Evolutionary conservation across 768 basidiomycete species (phyloP).

Genomic region (Hypsizygus marmoreus): DNA sequence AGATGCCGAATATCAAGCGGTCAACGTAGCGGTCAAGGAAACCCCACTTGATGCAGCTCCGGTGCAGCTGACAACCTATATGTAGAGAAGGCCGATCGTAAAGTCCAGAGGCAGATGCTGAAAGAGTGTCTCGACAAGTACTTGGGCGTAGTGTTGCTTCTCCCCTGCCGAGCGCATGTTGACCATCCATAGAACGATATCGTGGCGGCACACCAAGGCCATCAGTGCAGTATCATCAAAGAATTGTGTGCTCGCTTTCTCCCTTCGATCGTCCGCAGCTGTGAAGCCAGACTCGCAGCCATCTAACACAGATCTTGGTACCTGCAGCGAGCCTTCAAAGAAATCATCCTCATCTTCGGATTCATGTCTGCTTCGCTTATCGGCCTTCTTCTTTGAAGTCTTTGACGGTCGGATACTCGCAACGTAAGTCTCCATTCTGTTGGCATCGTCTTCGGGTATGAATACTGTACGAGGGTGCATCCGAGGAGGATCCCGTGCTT

Average conservation of each 20-base stretch:
- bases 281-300: slow-evolving; percentile 18
- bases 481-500: slow-evolving; percentile 18
- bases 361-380: neutral
- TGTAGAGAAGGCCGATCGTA: neutral
- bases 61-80: neutral
- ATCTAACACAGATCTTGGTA: slow-evolving; percentile 16
- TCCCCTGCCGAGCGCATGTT: slow-evolving; percentile 37
- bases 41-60: slow-evolving; percentile 1
- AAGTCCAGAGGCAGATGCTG: slow-evolving; percentile 17
- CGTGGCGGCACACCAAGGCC: slow-evolving; percentile 35
- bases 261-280: slow-evolving; percentile 22
- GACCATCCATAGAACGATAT: slow-evolving; percentile 29
- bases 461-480: slow-evolving; percentile 23
- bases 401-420: neutral
- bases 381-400: neutral
- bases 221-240: slow-evolving; percentile 32
- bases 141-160: slow-evolving; percentile 31
- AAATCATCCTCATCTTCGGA: neutral
- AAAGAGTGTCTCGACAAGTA: slow-evolving; percentile 30
- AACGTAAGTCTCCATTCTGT: neutral
- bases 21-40: slow-evolving; percentile 15
- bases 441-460: slow-evolving; percentile 10
- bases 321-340: neutral
- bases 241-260: too few species aligned
- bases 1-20: slow-evolving; percentile 27